A percentile compares a stretch with the other conserved stretches of the same genome.
These are phyloP conservation scores for Hevea brasiliensis DNA, from an alignment of 345 rosid genomes.

Conservation along the genomic window DNA sequence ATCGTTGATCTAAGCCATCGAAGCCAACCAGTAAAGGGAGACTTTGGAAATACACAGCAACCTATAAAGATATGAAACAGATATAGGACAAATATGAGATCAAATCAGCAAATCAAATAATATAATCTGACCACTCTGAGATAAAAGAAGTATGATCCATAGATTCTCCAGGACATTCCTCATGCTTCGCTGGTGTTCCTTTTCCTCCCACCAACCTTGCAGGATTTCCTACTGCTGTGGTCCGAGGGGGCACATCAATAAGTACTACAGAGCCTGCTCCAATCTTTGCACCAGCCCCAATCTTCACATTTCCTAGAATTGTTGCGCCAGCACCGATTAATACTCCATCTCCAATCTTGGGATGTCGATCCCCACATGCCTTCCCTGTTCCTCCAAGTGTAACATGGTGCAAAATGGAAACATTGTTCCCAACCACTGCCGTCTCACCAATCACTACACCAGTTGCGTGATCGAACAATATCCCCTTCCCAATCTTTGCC, in stretches of 20 bases:
- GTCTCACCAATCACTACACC: constrained; percentile 94
- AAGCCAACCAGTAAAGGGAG: neutral
- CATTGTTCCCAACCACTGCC: constrained; percentile 86
- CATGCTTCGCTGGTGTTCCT: constrained; percentile 57
- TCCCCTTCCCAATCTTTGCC: constrained; percentile 83
- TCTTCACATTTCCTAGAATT: constrained; percentile 76
- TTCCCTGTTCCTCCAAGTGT: constrained; percentile 95
- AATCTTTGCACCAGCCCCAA: constrained; percentile 87
- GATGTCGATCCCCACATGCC: constrained; percentile 77
- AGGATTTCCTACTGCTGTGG: constrained; percentile 92
- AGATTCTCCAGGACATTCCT: constrained; percentile 86
- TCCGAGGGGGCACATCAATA: constrained; percentile 70
- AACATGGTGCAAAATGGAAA: constrained; percentile 86
- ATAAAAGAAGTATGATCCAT: constrained; percentile 98
- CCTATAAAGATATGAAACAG: neutral
- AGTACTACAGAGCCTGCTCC: constrained; percentile 93
- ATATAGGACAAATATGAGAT: neutral
- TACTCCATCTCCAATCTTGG: constrained; percentile 92
- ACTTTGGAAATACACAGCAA: neutral
- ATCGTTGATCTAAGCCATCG: neutral
- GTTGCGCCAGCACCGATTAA: constrained; percentile 95
- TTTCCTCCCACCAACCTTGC: constrained; percentile 94
- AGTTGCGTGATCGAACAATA: constrained; percentile 88
- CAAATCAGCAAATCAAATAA: constrained; percentile 32
- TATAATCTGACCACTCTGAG: constrained; percentile 90